Evolutionary conservation across 1,284 basidiomycete genomes (phyloP).

Genomic region (Tilletia indica): DNA sequence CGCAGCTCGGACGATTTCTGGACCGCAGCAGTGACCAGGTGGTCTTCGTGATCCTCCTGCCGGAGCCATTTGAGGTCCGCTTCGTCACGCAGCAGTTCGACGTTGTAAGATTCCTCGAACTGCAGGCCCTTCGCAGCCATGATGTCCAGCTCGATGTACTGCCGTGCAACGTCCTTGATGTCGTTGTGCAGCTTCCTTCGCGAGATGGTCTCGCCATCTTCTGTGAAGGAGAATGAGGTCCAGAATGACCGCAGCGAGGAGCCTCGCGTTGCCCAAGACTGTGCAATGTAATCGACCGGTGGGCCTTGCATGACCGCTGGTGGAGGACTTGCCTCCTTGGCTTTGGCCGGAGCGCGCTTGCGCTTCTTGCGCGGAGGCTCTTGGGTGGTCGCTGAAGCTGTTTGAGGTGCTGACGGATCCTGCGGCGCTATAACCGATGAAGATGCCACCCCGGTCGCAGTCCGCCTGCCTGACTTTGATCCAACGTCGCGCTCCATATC

Average conservation of each 20-base stretch:
- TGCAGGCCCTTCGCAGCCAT: not conserved
- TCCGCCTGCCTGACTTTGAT: too few relatives aligned
- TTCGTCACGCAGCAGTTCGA: not conserved
- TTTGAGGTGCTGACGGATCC: too few relatives aligned
- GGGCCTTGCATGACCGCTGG: too few relatives aligned
- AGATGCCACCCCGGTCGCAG: too few relatives aligned
- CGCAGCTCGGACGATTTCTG: slow-evolving; percentile 35
- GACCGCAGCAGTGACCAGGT: slow-evolving; percentile 34
- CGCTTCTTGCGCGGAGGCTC: slow-evolving; percentile 4
- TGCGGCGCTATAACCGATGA: too few relatives aligned
- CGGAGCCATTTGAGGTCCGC: not conserved
- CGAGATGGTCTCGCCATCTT: not conserved
- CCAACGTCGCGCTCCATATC: too few relatives aligned
- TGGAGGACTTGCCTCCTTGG: too few relatives aligned
- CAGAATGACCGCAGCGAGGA: not conserved
- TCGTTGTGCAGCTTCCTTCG: not conserved
- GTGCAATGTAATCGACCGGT: not conserved
- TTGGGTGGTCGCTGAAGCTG: too few relatives aligned
- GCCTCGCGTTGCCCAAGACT: not conserved
- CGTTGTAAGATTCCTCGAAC: not conserved
- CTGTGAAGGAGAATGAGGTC: not conserved
- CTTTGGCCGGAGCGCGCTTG: not conserved
- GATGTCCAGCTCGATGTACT: slow-evolving; percentile 9
- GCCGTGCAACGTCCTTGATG: not conserved
- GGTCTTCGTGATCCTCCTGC: slow-evolving; percentile 37